Conservation (phyloP, 2,329 filamentous ascomycete species). For the Colletotrichum graminicola region DNA sequence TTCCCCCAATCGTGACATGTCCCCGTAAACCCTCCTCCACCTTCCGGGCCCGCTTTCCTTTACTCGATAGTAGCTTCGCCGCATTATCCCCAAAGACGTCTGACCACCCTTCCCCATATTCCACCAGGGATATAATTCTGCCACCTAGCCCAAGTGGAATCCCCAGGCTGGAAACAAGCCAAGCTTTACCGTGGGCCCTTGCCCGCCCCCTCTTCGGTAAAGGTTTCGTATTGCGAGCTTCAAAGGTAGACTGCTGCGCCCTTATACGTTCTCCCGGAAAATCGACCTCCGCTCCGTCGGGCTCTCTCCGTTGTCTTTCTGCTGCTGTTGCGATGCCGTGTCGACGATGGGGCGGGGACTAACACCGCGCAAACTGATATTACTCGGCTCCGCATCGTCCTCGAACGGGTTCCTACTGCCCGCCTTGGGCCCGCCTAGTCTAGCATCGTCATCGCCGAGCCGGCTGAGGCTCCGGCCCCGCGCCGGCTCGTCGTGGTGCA, state of each 20-base stretch:
- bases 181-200: not conserved
- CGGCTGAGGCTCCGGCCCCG: slow-evolving; percentile 33
- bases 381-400: slow-evolving; percentile 73
- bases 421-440: slow-evolving; percentile 52
- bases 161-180: not conserved
- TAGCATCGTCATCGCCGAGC: slow-evolving; percentile 47
- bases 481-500: slow-evolving; percentile 48
- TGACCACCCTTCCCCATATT: no score
- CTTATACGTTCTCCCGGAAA: slow-evolving; percentile 76
- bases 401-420: slow-evolving; percentile 75
- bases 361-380: slow-evolving; percentile 74
- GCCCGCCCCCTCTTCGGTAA: not conserved
- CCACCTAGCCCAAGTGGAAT: not conserved
- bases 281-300: slow-evolving; percentile 77
- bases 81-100: slow-evolving; percentile 11
- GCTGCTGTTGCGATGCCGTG: slow-evolving; percentile 48
- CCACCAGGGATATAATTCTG: no score
- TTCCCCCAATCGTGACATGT: slow-evolving; percentile 35
- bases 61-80: slow-evolving; percentile 32
- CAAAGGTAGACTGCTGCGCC: not conserved
- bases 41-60: slow-evolving; percentile 32
- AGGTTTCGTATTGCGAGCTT: not conserved
- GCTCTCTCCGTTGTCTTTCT: slow-evolving; percentile 62
- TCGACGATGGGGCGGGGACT: slow-evolving; percentile 79
- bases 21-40: slow-evolving; percentile 15